Base-by-base conservation (phyloP, 2,329 filamentous ascomycete species). In the Xylaria sp. region DNA sequence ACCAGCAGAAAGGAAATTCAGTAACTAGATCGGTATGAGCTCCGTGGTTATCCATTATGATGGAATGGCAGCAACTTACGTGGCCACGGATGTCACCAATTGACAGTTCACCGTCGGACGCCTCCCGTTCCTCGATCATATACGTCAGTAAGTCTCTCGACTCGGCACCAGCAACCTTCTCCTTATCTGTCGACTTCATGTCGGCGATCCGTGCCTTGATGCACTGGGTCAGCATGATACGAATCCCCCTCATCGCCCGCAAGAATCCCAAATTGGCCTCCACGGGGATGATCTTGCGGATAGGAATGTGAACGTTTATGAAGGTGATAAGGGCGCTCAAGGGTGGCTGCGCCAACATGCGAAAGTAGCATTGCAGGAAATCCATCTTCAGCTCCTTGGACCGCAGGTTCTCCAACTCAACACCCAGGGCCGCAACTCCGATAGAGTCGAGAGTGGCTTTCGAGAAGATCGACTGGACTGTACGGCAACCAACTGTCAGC, bases 231-330 rank as follows among this genome's bases (percentile, higher is more conserved):
- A 73, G 20, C 55, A 71, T 56, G 55, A 59, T 39, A 57, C 69
- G 69, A 13, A 72, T 65, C 29, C 62, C 59, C 1, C 51, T 52
- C 42, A 66, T 73, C 4, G 69, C 68, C 9, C 54, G 51, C 1
- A 72, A 63, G 49, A 75, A 76, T 1, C 68, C 64, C 34, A 61
- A 62, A 46, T 75, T 74, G 22, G 70, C 71, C 39, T 69, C 63
- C 5, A 76, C 42, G 0, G 73, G 74, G 7, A 74, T 63, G 20
- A 54, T 38, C 59, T 68, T 71, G n/a, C 72, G 63, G 17, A 74
- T 64, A 0, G 72, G 72, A 11, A 74, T 26, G 24, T 72, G 59
- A 2, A 66, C 66, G 37, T 69, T 66, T 1, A 72, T 65, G 20
- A 69, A 63, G 11, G 66, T 57, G n/a, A 69, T 59, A 0, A 64